Percentiles rank a stretch among this genome's conserved stretches.
Evolutionary conservation across 1,139 yeast species (phyloP).

Genomic region (Lodderomyces metapsilosis): DNA sequence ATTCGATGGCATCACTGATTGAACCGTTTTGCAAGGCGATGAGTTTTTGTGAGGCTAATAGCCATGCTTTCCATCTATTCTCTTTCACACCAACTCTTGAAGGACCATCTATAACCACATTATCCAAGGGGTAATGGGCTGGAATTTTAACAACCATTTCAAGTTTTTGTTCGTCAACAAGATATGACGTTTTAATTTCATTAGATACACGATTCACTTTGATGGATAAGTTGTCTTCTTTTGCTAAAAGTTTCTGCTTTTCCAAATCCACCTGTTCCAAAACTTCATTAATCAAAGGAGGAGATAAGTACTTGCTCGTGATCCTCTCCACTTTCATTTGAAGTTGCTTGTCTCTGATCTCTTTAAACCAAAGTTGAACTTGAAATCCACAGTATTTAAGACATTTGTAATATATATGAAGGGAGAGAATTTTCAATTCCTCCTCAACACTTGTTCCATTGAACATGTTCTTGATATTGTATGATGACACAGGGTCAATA

Average conservation of each 20-base stretch:
- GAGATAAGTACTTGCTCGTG: constrained; percentile 61
- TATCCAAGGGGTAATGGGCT: constrained; percentile 29
- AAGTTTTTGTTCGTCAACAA: constrained; percentile 85
- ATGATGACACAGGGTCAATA: constrained; percentile 17
- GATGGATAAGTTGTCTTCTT: constrained; percentile 54
- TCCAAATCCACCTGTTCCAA: constrained; percentile 49
- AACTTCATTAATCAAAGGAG: constrained; percentile 58
- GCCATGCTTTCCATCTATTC: constrained; percentile 94
- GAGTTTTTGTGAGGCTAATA: constrained; percentile 83
- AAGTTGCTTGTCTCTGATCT: constrained; percentile 55
- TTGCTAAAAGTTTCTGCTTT: constrained; percentile 35
- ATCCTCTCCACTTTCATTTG: constrained; percentile 61
- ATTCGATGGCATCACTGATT: constrained; percentile 75
- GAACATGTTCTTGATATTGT: constrained; percentile 19
- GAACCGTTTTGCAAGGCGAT: constrained; percentile 76
- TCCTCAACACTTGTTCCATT: constrained; percentile 19
- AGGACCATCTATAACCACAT: constrained; percentile 65
- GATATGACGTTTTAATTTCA: constrained; percentile 72
- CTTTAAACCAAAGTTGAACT: constrained; percentile 71
- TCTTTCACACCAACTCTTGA: constrained; percentile 87
- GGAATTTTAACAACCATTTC: constrained; percentile 63
- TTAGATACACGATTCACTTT: constrained; percentile 60
- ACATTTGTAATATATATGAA: constrained; percentile 57
- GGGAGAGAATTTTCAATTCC: constrained; percentile 38
- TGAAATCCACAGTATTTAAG: constrained; percentile 64